Conservation (phyloP, 139 green algal genomes). For the Chlorella sp. region DNA sequence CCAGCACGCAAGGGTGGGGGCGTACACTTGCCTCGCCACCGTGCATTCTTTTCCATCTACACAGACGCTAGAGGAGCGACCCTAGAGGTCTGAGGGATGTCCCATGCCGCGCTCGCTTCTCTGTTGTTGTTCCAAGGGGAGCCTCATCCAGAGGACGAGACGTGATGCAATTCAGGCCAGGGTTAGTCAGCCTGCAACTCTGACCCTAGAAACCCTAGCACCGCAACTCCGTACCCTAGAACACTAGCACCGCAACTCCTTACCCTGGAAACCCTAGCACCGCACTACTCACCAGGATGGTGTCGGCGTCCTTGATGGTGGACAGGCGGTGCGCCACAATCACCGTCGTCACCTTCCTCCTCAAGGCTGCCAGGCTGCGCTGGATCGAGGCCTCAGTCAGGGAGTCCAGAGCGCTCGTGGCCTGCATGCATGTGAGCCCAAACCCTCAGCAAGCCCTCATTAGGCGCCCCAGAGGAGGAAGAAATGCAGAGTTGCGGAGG, state of each 20-base stretch:
- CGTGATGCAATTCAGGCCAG: conserved; percentile 16
- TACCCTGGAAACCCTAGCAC: neutral
- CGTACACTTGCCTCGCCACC: too few relatives aligned
- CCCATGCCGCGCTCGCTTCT: conserved; percentile 67
- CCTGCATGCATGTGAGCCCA: conserved; percentile 20
- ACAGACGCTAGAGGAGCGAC: too few relatives aligned
- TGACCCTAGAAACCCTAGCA: neutral
- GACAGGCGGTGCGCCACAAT: conserved; percentile 85
- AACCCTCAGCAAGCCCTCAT: neutral
- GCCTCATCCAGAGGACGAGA: neutral
- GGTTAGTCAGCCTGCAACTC: conserved; percentile 61
- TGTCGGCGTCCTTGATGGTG: conserved; percentile 77
- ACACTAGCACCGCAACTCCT: neutral
- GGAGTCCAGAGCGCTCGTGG: conserved; percentile 48
- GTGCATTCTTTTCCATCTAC: too few relatives aligned
- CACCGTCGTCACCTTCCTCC: conserved; percentile 54
- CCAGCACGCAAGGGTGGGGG: too few relatives aligned
- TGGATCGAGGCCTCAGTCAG: conserved; percentile 56
- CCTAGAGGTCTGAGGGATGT: too few relatives aligned
- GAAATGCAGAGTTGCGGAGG: neutral
- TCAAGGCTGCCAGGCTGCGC: conserved; percentile 30
- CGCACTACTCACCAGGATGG: conserved; percentile 64
- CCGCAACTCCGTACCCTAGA: neutral
- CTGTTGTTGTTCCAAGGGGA: neutral
- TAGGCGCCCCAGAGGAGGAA: neutral